phyloP scores from a whole-genome alignment of 164 flowering plant genomes.

The Vitis rotundifolia region DNA sequence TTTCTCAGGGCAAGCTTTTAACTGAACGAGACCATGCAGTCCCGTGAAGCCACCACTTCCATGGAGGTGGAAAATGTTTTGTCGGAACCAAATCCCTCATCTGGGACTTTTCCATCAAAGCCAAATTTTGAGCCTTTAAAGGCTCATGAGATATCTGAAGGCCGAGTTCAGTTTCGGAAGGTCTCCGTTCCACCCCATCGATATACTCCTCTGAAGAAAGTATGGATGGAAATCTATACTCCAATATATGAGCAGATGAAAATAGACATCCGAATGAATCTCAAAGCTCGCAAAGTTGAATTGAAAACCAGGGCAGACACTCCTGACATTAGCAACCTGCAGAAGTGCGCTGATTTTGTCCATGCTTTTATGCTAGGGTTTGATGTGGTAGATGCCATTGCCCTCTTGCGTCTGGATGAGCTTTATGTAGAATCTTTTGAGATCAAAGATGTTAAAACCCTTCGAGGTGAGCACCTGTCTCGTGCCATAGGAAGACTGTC shows the following conservation, averaged over 20 bases:
- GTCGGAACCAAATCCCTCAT: background rate
- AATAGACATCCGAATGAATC: constrained; percentile 59
- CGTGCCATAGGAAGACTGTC: constrained; percentile 61
- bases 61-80: constrained; percentile 29
- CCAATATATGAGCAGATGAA: constrained; percentile 58
- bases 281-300: constrained; percentile 52
- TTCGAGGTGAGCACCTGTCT: constrained; percentile 53
- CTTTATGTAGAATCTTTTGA: constrained; percentile 49
- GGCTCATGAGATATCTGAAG: constrained; percentile 57
- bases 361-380: constrained; percentile 62
- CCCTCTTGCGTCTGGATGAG: constrained; percentile 55
- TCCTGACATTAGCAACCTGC: constrained; percentile 53
- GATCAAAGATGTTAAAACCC: constrained; percentile 42
- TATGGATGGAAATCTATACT: constrained; percentile 55
- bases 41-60: constrained; percentile 10
- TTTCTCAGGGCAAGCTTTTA: no score
- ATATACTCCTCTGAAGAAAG: constrained; percentile 50
- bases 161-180: constrained; percentile 44
- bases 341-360: constrained; percentile 60
- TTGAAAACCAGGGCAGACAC: constrained; percentile 52
- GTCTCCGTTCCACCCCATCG: constrained; percentile 56
- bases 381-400: constrained; percentile 46
- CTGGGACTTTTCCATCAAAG: constrained; percentile 24
- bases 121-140: constrained; percentile 40
- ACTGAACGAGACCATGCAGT: constrained; percentile 8